A percentile compares a stretch with the other conserved stretches of the same genome.
phyloP scores from a whole-genome alignment of 23 red algal species.

The Rhodosorus marinus region DNA sequence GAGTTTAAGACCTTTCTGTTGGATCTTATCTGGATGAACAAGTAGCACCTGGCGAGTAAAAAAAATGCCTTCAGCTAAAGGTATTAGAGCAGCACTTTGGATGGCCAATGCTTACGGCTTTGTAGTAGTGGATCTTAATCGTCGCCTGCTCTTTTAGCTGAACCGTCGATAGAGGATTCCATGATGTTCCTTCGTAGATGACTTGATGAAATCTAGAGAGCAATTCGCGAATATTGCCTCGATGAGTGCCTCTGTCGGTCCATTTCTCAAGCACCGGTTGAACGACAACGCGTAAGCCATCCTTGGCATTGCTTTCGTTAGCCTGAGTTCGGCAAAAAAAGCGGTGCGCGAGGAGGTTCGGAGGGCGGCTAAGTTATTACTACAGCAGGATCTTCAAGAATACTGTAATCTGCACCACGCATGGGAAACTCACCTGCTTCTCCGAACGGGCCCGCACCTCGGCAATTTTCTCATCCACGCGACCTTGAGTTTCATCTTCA shows the following conservation, averaged over 20 bases:
- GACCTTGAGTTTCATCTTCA: slow-evolving; percentile 38
- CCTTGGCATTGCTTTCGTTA: too few species aligned
- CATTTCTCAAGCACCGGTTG: slow-evolving; percentile 43
- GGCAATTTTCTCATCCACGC: slow-evolving; percentile 45
- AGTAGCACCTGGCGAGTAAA: slow-evolving; percentile 3
- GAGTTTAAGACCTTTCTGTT: slow-evolving; percentile 28
- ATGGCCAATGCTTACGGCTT: too few species aligned
- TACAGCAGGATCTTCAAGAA: too few species aligned
- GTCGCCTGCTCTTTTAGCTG: slow-evolving; percentile 32
- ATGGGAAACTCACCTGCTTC: slow-evolving; percentile 15
- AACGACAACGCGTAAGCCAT: slow-evolving; percentile 11
- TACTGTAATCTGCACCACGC: too few species aligned
- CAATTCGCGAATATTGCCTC: slow-evolving; percentile 53
- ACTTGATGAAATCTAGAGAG: slow-evolving; percentile 62
- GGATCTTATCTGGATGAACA: slow-evolving; percentile 75
- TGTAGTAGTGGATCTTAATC: too few species aligned
- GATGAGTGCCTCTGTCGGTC: slow-evolving; percentile 52
- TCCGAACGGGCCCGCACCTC: slow-evolving; percentile 39
- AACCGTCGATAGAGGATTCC: slow-evolving; percentile 60
- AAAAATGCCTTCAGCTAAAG: not conserved
- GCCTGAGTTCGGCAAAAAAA: too few species aligned
- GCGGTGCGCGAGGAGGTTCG: too few species aligned
- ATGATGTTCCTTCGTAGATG: slow-evolving; percentile 32
- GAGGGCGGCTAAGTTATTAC: too few species aligned
- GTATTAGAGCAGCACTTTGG: too few species aligned